Evolutionary conservation across 139 green algal species (phyloP).

Genomic region (Tetradesmus obliquus): DNA sequence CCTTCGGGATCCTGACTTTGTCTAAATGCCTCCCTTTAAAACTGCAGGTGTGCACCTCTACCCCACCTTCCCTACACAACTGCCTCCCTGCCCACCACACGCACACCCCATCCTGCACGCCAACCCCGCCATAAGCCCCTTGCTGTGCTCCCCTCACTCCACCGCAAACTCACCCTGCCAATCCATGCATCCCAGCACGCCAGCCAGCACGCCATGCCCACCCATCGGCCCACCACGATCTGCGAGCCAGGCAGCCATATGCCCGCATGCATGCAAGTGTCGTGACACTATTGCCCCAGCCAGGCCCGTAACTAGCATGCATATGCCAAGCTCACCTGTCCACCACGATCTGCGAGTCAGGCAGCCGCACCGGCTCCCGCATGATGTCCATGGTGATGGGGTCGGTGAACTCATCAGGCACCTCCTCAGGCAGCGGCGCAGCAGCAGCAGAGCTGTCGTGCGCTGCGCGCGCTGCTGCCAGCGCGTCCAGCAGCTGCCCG

Average conservation of each 20-base stretch:
- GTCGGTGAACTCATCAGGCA: constrained; percentile 79
- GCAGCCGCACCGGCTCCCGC: constrained; percentile 82
- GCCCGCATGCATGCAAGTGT: background rate
- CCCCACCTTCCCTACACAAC: too few relatives aligned
- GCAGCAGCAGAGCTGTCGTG: background rate
- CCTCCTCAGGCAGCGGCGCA: constrained; percentile 22
- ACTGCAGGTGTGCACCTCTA: too few relatives aligned
- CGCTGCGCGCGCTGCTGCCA: constrained; percentile 12
- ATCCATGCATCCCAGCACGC: too few relatives aligned
- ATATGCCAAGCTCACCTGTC: constrained; percentile 61
- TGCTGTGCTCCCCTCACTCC: too few relatives aligned
- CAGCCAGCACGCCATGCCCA: too few relatives aligned
- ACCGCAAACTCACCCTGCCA: too few relatives aligned
- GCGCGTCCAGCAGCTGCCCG: constrained; percentile 34
- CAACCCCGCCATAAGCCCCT: too few relatives aligned
- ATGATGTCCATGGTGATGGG: constrained; percentile 73
- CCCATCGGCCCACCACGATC: constrained; percentile 63
- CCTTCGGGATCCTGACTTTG: too few relatives aligned
- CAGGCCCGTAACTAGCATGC: background rate
- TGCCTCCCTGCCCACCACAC: too few relatives aligned
- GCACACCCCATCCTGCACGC: too few relatives aligned
- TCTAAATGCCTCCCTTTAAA: too few relatives aligned
- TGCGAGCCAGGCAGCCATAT: constrained; percentile 69
- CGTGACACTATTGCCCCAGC: background rate
- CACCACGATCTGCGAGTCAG: constrained; percentile 66